Percentiles rank a stretch among this genome's conserved stretches.
phyloP scores from a whole-genome alignment of 2,329 filamentous ascomycete genomes.

The Waltergamsia citrina region DNA sequence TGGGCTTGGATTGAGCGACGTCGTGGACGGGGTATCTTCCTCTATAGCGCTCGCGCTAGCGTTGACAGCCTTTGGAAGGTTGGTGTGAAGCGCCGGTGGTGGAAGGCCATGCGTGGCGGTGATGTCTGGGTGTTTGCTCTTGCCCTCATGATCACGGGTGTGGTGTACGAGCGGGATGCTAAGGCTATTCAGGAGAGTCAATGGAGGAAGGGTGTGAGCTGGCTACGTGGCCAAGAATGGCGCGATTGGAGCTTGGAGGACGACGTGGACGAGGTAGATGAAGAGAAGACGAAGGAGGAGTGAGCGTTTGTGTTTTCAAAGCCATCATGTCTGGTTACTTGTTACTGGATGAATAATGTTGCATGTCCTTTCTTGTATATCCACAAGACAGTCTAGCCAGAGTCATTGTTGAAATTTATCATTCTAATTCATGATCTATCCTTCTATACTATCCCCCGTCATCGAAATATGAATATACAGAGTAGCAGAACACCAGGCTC shows the following conservation, averaged over 20 bases:
- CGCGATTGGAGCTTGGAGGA: constrained; percentile 53
- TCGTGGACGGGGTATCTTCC: constrained; percentile 57
- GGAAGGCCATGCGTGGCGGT: constrained; percentile 71
- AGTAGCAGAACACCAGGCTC: too few relatives aligned
- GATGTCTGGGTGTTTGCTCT: constrained; percentile 78
- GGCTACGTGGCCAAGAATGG: constrained; percentile 68
- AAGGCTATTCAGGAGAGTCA: constrained; percentile 55
- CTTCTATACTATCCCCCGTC: neutral
- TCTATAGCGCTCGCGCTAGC: constrained; percentile 71
- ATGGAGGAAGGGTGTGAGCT: constrained; percentile 64
- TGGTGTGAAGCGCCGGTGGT: constrained; percentile 82
- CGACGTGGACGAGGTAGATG: constrained; percentile 34
- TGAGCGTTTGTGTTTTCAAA: neutral
- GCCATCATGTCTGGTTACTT: too few relatives aligned
- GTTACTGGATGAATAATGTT: neutral
- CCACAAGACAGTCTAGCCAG: too few relatives aligned
- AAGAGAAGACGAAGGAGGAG: constrained; percentile 16
- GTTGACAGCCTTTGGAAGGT: constrained; percentile 87
- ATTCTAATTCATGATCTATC: neutral
- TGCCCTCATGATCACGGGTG: constrained; percentile 68
- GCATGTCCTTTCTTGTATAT: too few relatives aligned
- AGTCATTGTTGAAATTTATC: neutral
- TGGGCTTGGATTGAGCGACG: constrained; percentile 72
- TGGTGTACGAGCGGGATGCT: constrained; percentile 65
- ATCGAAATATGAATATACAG: neutral